Percentiles rank a stretch among this genome's conserved stretches.
Evolutionary conservation across 352 stramenopile species (phyloP).

Genomic region (Phytophthora meadii): DNA sequence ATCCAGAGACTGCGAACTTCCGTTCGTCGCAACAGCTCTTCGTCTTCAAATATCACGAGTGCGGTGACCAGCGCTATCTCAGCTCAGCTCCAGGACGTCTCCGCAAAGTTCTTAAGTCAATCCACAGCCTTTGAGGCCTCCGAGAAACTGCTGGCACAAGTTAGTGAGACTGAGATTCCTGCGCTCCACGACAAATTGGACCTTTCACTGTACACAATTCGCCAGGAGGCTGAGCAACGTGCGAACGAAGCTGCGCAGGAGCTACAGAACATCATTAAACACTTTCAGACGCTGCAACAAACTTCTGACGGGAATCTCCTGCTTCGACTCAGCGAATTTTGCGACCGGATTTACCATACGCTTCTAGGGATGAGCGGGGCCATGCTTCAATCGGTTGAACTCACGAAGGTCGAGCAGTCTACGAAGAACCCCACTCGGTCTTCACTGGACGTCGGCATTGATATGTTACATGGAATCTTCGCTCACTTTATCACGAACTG

Average conservation of each 20-base stretch:
- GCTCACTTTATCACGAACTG: slow-evolving; percentile 41
- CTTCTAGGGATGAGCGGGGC: slow-evolving; percentile 57
- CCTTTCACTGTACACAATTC: slow-evolving; percentile 48
- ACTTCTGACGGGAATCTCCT: slow-evolving; percentile 26
- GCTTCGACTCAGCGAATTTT: slow-evolving; percentile 34
- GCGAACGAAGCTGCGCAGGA: slow-evolving; percentile 48
- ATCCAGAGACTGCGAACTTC: slow-evolving; percentile 55
- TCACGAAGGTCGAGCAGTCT: slow-evolving; percentile 33
- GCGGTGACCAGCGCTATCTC: slow-evolving; percentile 36
- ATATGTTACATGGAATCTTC: slow-evolving; percentile 51
- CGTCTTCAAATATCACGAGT: slow-evolving; percentile 27
- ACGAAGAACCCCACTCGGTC: slow-evolving; percentile 14
- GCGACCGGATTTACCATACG: slow-evolving; percentile 57
- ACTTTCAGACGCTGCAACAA: slow-evolving; percentile 34
- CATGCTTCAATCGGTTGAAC: slow-evolving; percentile 53
- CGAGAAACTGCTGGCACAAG: slow-evolving; percentile 35
- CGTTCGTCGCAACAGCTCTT: slow-evolving; percentile 45
- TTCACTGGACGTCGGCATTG: slow-evolving; percentile 47
- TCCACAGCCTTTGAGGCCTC: slow-evolving; percentile 33
- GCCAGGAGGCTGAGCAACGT: slow-evolving; percentile 52
- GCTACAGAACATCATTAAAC: slow-evolving; percentile 40
- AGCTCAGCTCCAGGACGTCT: slow-evolving; percentile 52
- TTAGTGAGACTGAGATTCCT: slow-evolving; percentile 53
- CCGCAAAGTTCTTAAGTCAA: slow-evolving; percentile 37
- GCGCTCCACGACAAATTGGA: slow-evolving; percentile 48